Percentiles rank a stretch among this genome's conserved stretches.
These are phyloP conservation scores for Tricholoma sp. DNA, from an alignment of 768 basidiomycete genomes.

Conservation along the genomic window DNA sequence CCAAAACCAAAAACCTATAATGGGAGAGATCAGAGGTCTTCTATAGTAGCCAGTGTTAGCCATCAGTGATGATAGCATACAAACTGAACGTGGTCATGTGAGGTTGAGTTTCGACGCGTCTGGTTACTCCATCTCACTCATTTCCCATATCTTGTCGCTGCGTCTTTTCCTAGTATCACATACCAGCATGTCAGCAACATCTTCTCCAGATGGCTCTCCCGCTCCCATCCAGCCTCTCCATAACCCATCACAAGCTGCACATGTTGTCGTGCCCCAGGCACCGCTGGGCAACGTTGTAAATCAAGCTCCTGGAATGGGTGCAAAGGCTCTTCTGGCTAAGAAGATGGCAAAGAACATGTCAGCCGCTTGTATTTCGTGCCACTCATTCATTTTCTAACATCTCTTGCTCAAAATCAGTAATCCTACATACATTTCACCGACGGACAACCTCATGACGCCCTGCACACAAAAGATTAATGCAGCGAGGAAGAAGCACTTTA, in stretches of 20 bases:
- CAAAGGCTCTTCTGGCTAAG: conserved; percentile 90
- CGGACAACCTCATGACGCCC: conserved; percentile 93
- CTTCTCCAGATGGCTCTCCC: conserved; percentile 64
- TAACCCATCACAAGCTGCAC: conserved; percentile 76
- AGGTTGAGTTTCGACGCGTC: not conserved
- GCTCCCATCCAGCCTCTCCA: conserved; percentile 78
- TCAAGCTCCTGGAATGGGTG: conserved; percentile 69
- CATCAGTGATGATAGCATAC: not conserved
- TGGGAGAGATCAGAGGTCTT: not conserved
- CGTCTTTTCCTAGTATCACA: not conserved
- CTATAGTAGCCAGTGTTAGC: too few relatives aligned
- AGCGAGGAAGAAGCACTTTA: conserved; percentile 90
- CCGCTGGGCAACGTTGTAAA: conserved; percentile 65
- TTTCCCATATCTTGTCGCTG: not conserved
- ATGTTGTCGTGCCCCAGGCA: conserved; percentile 72
- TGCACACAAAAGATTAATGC: conserved; percentile 88
- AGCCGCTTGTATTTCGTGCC: conserved; percentile 26
- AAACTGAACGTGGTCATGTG: not conserved
- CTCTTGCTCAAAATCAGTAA: conserved; percentile 48
- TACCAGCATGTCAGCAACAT: conserved; percentile 49
- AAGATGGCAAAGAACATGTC: conserved; percentile 87
- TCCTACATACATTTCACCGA: conserved; percentile 85
- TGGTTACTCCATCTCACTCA: not conserved
- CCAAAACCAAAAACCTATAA: too few relatives aligned
- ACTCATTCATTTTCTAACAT: conserved; percentile 5